Evolutionary conservation across 805 yeast genomes (phyloP), one percentile per base, ranked within the genome.

Genomic region (Yueomyces sp.): DNA sequence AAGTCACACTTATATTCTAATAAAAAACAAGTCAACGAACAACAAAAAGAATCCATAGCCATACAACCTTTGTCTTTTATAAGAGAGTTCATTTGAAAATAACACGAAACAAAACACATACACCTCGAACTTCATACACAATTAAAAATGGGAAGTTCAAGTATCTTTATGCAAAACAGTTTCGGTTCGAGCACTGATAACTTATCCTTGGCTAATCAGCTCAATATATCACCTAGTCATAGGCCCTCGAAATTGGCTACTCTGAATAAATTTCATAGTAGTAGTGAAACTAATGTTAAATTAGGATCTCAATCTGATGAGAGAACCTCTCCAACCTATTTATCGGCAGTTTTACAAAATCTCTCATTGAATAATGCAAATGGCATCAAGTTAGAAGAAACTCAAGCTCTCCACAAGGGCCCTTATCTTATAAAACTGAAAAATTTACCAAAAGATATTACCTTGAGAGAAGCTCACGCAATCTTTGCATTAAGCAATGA

Each of bases 401-500:
- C 37, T 34, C 8, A 19, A 34, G n/a, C 37, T 19, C 12, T 34
- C n/a, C 37, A 33, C 27, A 32, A 42, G 27, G 55, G 56, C n/a
- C 50, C 53, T 12, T 60, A 50, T 39, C 37, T 52, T 56, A 50
- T 77, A 39, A 68, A 65, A 47, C 55, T 82, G 42, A 66, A 67
- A 50, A 80, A 79, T 53, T 55, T 80, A 9, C 92, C 94, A 6
- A 51, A 62, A 3, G 86, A 83, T 60, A 65, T 82, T 30, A 60
- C 83, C 2, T 50, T 69, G 34, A 72, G 92, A 57, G 94, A 83
- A 58, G 79, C 84, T 2, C 67, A 73, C 41, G 67, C 80, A 12
- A 69, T 83, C 5, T 83, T 83, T 56, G 73, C 90, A 4, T 63
- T 83, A 44, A 83, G 85, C n/a, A 63, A 68, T 48, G 85, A 80